These are phyloP conservation scores for Metschnikowia continentalis DNA, from an alignment of 805 yeast species.

Conservation along the genomic window DNA sequence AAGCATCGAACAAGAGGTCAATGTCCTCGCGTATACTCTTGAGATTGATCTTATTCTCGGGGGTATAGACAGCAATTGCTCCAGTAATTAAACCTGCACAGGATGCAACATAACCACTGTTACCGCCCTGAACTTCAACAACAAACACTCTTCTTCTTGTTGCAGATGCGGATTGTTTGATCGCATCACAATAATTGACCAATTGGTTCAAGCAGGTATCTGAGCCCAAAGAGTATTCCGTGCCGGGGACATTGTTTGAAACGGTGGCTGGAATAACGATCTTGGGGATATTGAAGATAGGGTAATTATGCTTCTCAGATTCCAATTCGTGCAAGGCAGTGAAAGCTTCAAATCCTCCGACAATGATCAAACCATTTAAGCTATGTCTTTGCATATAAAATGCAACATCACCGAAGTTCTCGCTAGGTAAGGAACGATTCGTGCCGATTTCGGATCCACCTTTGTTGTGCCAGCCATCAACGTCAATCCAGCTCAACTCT, in stretches of 20 bases:
- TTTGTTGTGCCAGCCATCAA: conserved; percentile 65
- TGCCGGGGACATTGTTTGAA: conserved; percentile 98
- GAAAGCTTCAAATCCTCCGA: conserved; percentile 99
- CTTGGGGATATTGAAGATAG: conserved; percentile 92
- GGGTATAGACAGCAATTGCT: conserved; percentile 86
- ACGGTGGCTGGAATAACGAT: conserved; percentile 92
- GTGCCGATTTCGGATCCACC: conserved; percentile 87
- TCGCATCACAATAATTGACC: conserved; percentile 89
- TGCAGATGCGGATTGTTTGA: conserved; percentile 92
- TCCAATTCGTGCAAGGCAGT: conserved; percentile 77
- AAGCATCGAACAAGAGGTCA: conserved; percentile 56
- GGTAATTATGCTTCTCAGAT: conserved; percentile 71
- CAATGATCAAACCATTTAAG: conserved; percentile 83
- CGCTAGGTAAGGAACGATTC: conserved; percentile 45
- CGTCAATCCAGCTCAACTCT: conserved; percentile 61
- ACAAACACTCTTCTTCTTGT: conserved; percentile 92
- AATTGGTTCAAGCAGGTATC: conserved; percentile 94
- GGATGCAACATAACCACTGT: conserved; percentile 90
- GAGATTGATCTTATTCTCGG: conserved; percentile 73
- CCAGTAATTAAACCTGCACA: conserved; percentile 83
- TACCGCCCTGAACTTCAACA: conserved; percentile 97
- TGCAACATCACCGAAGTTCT: conserved; percentile 74
- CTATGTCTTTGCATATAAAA: conserved; percentile 85
- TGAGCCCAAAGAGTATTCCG: conserved; percentile 91
- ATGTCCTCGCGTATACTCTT: conserved; percentile 18